A percentile compares a stretch with the other conserved stretches of the same genome.
Evolutionary conservation across 352 stramenopile species (phyloP).

Genomic region (Phytophthora hybrid): DNA sequence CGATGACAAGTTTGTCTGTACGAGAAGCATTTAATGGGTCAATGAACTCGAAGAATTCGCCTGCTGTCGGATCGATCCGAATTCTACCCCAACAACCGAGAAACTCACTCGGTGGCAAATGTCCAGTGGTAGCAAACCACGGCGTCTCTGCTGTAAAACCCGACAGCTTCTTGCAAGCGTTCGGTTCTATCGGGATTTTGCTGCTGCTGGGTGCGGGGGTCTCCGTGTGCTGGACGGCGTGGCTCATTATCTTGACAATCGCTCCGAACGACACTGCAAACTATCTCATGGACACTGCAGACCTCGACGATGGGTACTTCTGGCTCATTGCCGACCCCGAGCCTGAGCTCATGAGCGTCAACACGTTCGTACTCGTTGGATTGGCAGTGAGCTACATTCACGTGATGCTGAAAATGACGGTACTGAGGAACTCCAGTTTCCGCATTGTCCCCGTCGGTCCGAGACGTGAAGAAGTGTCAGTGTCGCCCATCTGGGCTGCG

Average conservation of each 20-base stretch:
- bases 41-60: not conserved
- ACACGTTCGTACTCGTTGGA: constrained; percentile 13
- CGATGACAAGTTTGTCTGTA: not conserved
- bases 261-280: constrained; percentile 48
- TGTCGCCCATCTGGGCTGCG: not conserved
- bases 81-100: constrained; percentile 10
- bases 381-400: constrained; percentile 34
- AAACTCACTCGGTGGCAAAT: not conserved
- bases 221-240: constrained; percentile 43
- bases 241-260: constrained; percentile 41
- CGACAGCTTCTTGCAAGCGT: constrained; percentile 27
- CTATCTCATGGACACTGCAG: constrained; percentile 55
- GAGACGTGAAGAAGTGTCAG: not conserved
- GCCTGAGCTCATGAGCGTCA: constrained; percentile 17
- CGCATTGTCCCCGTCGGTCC: not conserved
- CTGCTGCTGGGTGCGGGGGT: constrained; percentile 20
- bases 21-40: not conserved
- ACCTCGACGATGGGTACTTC: constrained; percentile 60
- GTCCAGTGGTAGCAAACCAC: not conserved
- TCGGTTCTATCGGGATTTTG: constrained; percentile 29
- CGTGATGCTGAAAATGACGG: constrained; percentile 40
- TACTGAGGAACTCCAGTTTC: constrained; percentile 13
- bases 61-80: not conserved
- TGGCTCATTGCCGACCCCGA: constrained; percentile 46
- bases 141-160: not conserved